A percentile compares a stretch with the other conserved stretches of the same genome.
These are phyloP conservation scores for Cryptosporidium viatorum DNA, from an alignment of 169 alveolate species.

Conservation along the genomic window DNA sequence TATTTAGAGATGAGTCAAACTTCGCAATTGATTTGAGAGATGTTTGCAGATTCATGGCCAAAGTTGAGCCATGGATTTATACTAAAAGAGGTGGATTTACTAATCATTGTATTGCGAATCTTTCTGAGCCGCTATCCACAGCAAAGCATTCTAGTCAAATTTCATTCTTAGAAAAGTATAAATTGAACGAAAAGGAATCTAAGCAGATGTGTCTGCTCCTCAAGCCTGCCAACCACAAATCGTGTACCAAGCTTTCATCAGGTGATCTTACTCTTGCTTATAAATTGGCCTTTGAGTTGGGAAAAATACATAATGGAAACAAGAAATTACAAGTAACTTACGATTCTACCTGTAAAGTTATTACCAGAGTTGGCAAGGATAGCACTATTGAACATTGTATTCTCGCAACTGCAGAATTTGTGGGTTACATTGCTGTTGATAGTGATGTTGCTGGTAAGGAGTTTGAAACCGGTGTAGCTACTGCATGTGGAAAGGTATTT, in stretches of 20 bases:
- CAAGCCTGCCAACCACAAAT: constrained; percentile 68
- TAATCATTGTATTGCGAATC: constrained; percentile 1
- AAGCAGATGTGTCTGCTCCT: constrained; percentile 38
- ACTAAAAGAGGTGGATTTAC: constrained; percentile 62
- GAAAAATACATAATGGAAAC: constrained; percentile 20
- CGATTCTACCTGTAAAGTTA: constrained; percentile 44
- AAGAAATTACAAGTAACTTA: constrained; percentile 53
- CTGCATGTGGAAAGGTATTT: constrained; percentile 29
- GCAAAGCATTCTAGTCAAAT: constrained; percentile 28
- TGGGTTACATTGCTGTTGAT: constrained; percentile 62
- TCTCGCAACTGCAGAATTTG: constrained; percentile 70
- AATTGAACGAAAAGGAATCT: constrained; percentile 48
- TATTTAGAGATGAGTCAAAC: constrained; percentile 41
- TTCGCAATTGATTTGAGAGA: constrained; percentile 68
- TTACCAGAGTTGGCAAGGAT: constrained; percentile 35
- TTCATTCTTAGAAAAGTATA: constrained; percentile 48
- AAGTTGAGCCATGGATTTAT: constrained; percentile 57
- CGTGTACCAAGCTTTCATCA: constrained; percentile 37
- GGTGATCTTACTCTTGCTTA: constrained; percentile 40
- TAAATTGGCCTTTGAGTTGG: constrained; percentile 38
- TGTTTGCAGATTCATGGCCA: constrained; percentile 31
- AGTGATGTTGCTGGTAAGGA: constrained; percentile 50
- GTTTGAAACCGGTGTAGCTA: constrained; percentile 35
- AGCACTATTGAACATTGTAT: constrained; percentile 55
- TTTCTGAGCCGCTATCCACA: constrained; percentile 18